These are phyloP conservation scores for Fagus sylvatica DNA, from an alignment of 306 rosid genomes.

Conservation along the genomic window DNA sequence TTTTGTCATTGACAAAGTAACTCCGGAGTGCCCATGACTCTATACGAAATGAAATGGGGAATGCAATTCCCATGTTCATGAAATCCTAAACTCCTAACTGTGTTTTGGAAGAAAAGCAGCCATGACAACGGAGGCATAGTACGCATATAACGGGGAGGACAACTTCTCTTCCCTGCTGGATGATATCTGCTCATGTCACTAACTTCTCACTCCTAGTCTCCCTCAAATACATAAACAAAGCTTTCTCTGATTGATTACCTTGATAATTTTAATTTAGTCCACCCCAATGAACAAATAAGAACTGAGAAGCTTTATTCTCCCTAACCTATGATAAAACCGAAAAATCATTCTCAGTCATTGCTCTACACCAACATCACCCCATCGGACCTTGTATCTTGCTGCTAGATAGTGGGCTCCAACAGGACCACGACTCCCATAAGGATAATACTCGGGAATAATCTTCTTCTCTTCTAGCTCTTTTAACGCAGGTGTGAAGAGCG, in stretches of 20 bases:
- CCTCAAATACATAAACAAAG: not conserved
- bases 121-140: not conserved
- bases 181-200: not conserved
- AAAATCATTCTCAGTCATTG: constrained; percentile 29
- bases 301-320: constrained; percentile 10
- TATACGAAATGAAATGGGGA: not conserved
- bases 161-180: not conserved
- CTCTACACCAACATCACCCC: constrained; percentile 78
- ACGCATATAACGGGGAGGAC: not conserved
- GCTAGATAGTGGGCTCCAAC: constrained; percentile 93
- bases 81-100: not conserved
- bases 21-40: not conserved
- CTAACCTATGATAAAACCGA: constrained; percentile 7
- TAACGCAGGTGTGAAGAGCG: constrained; percentile 78
- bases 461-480: constrained; percentile 74
- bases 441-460: constrained; percentile 81
- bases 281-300: constrained; percentile 20
- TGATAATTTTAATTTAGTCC: not conserved
- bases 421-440: constrained; percentile 89
- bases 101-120: not conserved
- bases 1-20: not conserved
- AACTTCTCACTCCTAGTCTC: not conserved
- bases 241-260: not conserved
- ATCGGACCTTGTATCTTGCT: constrained; percentile 70
- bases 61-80: not conserved